Percentiles rank a stretch among this genome's conserved stretches.
These are phyloP conservation scores for Aspergillus nomiae DNA, from an alignment of 2,329 filamentous ascomycete species.

Conservation along the genomic window DNA sequence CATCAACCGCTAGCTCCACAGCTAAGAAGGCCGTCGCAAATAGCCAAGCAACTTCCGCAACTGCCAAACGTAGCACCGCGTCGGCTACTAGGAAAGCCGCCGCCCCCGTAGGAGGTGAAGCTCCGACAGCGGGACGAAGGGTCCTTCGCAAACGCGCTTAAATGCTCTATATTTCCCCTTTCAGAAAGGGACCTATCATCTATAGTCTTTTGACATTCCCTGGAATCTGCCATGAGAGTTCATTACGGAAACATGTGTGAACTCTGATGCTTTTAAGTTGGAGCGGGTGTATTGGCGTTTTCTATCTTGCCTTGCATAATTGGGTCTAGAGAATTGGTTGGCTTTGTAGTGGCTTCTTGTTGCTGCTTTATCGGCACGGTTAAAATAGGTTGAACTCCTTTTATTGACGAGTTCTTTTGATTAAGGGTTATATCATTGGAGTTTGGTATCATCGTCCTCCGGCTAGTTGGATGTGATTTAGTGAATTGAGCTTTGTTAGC, in stretches of 20 bases:
- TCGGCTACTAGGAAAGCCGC: constrained; percentile 37
- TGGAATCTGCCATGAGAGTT: background rate
- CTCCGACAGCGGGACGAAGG: constrained; percentile 36
- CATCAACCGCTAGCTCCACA: constrained; percentile 26
- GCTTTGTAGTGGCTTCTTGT: background rate
- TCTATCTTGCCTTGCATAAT: background rate
- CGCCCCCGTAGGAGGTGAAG: constrained; percentile 32
- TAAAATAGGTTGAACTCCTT: background rate
- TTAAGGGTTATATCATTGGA: background rate
- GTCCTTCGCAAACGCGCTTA: constrained; percentile 45
- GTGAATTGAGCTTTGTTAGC: background rate
- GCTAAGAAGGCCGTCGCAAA: constrained; percentile 34
- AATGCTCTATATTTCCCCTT: background rate
- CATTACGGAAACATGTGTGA: background rate
- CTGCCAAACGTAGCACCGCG: constrained; percentile 38
- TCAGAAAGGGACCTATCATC: background rate
- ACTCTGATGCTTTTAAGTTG: constrained; percentile 1
- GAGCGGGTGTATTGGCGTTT: constrained; percentile 4
- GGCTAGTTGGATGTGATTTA: background rate
- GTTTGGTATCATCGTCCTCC: background rate
- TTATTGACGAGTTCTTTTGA: background rate
- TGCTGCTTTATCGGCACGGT: background rate
- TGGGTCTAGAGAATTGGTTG: background rate
- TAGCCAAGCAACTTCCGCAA: constrained; percentile 34
- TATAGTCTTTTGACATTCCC: background rate